Evolutionary conservation across 345 rosid genomes (phyloP), one percentile per base, ranked within the genome.

Genomic region (Melaleuca alternifolia): DNA sequence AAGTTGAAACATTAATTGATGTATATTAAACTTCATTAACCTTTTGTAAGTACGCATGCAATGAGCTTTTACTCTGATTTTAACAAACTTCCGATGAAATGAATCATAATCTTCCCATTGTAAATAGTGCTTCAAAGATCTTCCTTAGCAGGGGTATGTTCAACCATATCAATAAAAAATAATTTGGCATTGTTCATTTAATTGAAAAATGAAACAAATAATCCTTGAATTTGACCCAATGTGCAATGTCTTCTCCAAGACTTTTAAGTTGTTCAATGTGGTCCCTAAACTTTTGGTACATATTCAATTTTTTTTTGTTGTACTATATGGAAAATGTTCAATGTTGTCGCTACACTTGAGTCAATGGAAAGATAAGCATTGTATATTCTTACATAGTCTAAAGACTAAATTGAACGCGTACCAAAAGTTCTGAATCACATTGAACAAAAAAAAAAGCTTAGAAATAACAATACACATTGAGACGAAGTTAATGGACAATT

Each of bases 381-480:
- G n/a, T n/a, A n/a, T n/a, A n/a, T n/a, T n/a, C n/a, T n/a, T n/a
- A n/a, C n/a, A n/a, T n/a, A n/a, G n/a, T n/a, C n/a, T n/a, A n/a
- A n/a, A n/a, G n/a, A n/a, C n/a, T n/a, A n/a, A n/a, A n/a, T 7
- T 65, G 23, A 65, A 15, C 11, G 15, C 15, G 6, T 30, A 65
- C 1, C 1, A 30, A 65, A 65, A 65, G 2, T 30, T 37, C 8
- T 7, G 5, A 23, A 15, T 3, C 6, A 16, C 46, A 15, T 2
- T 13, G 0, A 61, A 28, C 11, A 30, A 62, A 30, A 30, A 7
- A 10, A 65, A 65, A 16, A n/a, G 0, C 7, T 65, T 0, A 7
- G 1, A 6, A 62, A 30, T 0, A 3, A 4, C 3, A 65, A 30
- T 16, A 2, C 12, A 33, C 0, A 4, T 65, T 30, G 5, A 3